These are phyloP conservation scores for Helenozyma rhizophorensis DNA, from an alignment of 805 yeast species.

Conservation along the genomic window DNA sequence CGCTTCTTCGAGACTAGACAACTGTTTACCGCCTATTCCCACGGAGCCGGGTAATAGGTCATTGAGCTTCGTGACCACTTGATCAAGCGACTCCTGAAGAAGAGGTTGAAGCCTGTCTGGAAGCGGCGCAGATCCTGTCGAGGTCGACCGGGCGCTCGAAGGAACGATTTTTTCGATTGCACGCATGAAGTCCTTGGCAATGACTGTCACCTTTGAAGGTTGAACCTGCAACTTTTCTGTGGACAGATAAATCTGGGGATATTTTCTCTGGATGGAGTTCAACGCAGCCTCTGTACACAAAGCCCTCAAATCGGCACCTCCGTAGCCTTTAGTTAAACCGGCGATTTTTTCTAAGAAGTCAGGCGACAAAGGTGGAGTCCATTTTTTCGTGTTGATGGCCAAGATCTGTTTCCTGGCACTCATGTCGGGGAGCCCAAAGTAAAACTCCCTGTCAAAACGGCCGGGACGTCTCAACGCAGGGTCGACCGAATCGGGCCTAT, in stretches of 20 bases:
- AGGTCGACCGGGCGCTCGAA: slow-evolving; percentile 82
- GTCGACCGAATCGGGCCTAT: slow-evolving; percentile 96
- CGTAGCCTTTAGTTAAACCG: slow-evolving; percentile 85
- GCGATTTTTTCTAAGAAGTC: slow-evolving; percentile 66
- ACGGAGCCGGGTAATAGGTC: slow-evolving; percentile 53
- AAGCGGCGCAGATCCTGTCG: slow-evolving; percentile 68
- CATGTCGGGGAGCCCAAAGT: slow-evolving; percentile 86
- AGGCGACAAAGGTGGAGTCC: slow-evolving; percentile 70
- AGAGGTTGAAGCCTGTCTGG: slow-evolving; percentile 71
- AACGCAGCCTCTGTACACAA: slow-evolving; percentile 94
- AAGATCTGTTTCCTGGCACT: slow-evolving; percentile 76
- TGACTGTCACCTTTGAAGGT: slow-evolving; percentile 65
- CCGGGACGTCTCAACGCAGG: slow-evolving; percentile 98
- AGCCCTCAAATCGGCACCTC: slow-evolving; percentile 96
- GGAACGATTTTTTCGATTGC: slow-evolving; percentile 88
- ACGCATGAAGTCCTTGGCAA: slow-evolving; percentile 77
- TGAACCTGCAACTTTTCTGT: slow-evolving; percentile 70
- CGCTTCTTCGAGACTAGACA: slow-evolving; percentile 65
- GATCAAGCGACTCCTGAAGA: slow-evolving; percentile 46
- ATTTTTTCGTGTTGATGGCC: slow-evolving; percentile 79
- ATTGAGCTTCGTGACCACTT: slow-evolving; percentile 46
- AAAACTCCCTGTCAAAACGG: slow-evolving; percentile 93
- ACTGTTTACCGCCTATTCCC: slow-evolving; percentile 37
- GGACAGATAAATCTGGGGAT: slow-evolving; percentile 86
- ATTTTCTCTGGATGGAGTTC: slow-evolving; percentile 83